These are phyloP conservation scores for Chytriomyces sp. DNA, from an alignment of 192 early-diverging fungal species.

Conservation along the genomic window DNA sequence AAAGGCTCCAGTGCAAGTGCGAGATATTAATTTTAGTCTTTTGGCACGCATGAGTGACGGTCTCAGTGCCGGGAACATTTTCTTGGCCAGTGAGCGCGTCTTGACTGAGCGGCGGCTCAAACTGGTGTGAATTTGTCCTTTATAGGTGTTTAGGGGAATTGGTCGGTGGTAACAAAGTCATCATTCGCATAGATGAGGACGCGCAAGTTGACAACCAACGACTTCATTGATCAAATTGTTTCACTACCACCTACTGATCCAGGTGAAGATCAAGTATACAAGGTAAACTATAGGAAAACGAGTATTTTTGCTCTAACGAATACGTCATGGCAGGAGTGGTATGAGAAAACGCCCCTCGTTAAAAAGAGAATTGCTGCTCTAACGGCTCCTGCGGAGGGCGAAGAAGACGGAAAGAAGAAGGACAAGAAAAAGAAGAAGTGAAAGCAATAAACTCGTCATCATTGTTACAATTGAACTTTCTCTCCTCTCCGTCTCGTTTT, in stretches of 20 bases:
- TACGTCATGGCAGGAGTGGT: conserved; percentile 45
- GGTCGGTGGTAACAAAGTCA: no score
- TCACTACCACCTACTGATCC: conserved; percentile 44
- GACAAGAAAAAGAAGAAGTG: conserved; percentile 27
- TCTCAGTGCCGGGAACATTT: conserved; percentile 47
- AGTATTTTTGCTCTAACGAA: background rate
- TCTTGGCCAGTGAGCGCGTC: conserved; percentile 41
- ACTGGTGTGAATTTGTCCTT: conserved; percentile 42
- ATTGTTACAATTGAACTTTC: no score
- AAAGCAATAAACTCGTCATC: no score
- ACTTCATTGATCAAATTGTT: conserved; percentile 56
- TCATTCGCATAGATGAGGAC: conserved; percentile 42
- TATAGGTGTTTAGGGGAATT: background rate
- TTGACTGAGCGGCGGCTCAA: conserved; percentile 52
- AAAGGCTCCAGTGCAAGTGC: conserved; percentile 12
- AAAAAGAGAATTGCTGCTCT: conserved; percentile 49
- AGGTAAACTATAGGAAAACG: conserved; percentile 34
- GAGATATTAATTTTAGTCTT: conserved; percentile 48
- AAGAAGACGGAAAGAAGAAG: conserved; percentile 39
- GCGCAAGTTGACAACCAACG: conserved; percentile 48
- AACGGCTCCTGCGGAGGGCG: conserved; percentile 47
- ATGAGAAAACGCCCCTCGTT: conserved; percentile 52
- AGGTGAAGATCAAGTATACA: conserved; percentile 51
- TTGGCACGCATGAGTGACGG: conserved; percentile 53
- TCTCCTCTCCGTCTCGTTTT: no score